A percentile compares a stretch with the other conserved stretches of the same genome.
phyloP scores from a whole-genome alignment of 2,329 filamentous ascomycete genomes.

The Penicillium janthinellum region DNA sequence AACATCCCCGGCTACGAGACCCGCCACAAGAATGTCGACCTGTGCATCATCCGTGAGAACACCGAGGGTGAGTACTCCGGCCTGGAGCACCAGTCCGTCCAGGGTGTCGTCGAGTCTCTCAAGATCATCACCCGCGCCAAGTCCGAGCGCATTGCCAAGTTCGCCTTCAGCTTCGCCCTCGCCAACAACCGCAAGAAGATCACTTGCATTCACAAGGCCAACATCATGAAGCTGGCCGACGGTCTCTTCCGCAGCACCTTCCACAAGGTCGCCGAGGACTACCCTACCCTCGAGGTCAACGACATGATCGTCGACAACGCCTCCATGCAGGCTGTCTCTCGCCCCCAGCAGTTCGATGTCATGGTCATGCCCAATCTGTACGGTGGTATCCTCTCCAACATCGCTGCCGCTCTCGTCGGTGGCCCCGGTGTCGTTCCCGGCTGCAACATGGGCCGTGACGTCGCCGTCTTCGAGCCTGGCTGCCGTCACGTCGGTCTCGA shows the following conservation, averaged over 20 bases:
- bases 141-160: conserved; percentile 98
- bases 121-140: conserved; percentile 99
- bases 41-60: conserved; percentile 99
- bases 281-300: conserved; percentile 91
- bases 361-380: conserved; percentile 99
- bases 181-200: conserved; percentile 99
- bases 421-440: conserved; percentile 96
- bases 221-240: conserved; percentile 99
- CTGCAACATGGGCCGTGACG: conserved; percentile 99
- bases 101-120: conserved; percentile 95
- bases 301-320: conserved; percentile 99
- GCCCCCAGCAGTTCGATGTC: conserved; percentile 97
- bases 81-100: conserved; percentile 96
- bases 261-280: conserved; percentile 89
- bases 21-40: conserved; percentile 93
- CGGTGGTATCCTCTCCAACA: conserved; percentile 98
- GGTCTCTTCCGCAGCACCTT: conserved; percentile 98
- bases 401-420: conserved; percentile 93
- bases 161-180: conserved; percentile 95
- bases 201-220: conserved; percentile 99
- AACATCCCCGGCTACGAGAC: conserved; percentile 99
- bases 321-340: conserved; percentile 97
- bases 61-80: conserved; percentile 99
- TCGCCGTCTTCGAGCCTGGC: conserved; percentile 97
- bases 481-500: conserved; percentile 99